Conservation (phyloP, 1,284 basidiomycete genomes). For the Testicularia cyperi region DNA sequence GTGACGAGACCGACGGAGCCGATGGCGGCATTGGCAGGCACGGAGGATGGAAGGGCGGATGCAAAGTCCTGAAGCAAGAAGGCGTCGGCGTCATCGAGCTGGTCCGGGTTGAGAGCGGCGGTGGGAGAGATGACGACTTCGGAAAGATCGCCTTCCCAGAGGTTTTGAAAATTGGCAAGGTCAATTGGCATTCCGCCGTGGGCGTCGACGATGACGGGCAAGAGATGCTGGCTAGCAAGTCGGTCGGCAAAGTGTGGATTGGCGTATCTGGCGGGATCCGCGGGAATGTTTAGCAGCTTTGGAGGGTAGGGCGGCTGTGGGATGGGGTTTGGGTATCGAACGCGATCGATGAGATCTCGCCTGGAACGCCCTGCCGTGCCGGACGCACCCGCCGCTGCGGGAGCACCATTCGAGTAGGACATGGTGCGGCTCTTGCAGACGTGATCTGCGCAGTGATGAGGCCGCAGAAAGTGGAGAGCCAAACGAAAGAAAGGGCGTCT, state of each 20-base stretch:
- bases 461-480: neutral
- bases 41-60: constrained; percentile 17
- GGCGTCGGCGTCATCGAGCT: constrained; percentile 51
- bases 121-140: constrained; percentile 18
- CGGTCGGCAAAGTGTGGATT: constrained; percentile 52
- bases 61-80: constrained; percentile 53
- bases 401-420: constrained; percentile 29
- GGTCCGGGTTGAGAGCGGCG: constrained; percentile 13
- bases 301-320: constrained; percentile 58
- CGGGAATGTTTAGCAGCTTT: constrained; percentile 49
- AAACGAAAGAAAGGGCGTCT: neutral
- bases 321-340: constrained; percentile 58
- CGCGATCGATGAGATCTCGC: constrained; percentile 57
- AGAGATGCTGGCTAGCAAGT: constrained; percentile 46
- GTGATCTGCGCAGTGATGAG: neutral
- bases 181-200: constrained; percentile 58
- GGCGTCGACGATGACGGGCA: constrained; percentile 54
- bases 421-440: constrained; percentile 7
- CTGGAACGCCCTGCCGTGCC: constrained; percentile 20
- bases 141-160: constrained; percentile 49
- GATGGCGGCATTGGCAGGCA: constrained; percentile 9
- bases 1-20: constrained; percentile 29
- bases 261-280: constrained; percentile 47
- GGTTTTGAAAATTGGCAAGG: constrained; percentile 47
- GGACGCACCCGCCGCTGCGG: constrained; percentile 3